Evolutionary conservation across 768 basidiomycete species (phyloP).

Genomic region (Dioszegia aurantiaca): DNA sequence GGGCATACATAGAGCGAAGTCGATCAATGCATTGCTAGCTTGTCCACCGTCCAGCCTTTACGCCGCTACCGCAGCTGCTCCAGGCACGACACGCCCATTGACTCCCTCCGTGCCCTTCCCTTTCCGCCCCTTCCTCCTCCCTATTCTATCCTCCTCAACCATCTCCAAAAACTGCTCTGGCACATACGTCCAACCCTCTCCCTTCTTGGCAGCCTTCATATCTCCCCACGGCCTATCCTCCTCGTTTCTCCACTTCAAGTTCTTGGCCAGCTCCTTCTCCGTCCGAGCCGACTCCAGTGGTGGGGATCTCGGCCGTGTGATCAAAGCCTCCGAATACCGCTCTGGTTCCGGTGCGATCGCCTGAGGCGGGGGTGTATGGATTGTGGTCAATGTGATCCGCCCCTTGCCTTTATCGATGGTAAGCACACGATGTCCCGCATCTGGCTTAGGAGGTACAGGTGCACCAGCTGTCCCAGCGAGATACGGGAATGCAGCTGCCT

Average conservation of each 20-base stretch:
- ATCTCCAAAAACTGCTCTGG: conserved; percentile 23
- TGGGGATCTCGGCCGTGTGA: conserved; percentile 24
- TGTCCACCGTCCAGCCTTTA: not conserved
- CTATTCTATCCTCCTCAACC: conserved; percentile 22
- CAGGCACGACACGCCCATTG: conserved; percentile 35
- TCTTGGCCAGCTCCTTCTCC: conserved; percentile 38
- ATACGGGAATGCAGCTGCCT: conserved; percentile 32
- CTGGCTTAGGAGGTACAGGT: not conserved
- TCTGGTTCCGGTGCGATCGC: conserved; percentile 6
- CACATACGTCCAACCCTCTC: conserved; percentile 35
- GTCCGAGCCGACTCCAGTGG: conserved; percentile 24
- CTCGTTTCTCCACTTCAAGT: conserved; percentile 34
- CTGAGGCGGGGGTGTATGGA: conserved; percentile 18
- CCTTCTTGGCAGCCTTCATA: conserved; percentile 24
- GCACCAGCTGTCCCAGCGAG: conserved; percentile 8
- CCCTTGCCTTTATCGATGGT: conserved; percentile 42
- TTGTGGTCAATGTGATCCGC: conserved; percentile 39
- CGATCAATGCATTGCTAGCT: no score
- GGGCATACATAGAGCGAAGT: no score
- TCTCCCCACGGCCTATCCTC: conserved; percentile 43
- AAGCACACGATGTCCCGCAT: conserved; percentile 37
- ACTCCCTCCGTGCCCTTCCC: conserved; percentile 33
- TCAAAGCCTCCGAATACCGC: conserved; percentile 23
- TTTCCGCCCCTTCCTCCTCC: conserved; percentile 26
- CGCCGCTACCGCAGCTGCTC: conserved; percentile 22